Evolutionary conservation across 1,284 basidiomycete species (phyloP), one percentile per base, ranked within the genome.

Genomic region (Ganoderma leucocontextum): DNA sequence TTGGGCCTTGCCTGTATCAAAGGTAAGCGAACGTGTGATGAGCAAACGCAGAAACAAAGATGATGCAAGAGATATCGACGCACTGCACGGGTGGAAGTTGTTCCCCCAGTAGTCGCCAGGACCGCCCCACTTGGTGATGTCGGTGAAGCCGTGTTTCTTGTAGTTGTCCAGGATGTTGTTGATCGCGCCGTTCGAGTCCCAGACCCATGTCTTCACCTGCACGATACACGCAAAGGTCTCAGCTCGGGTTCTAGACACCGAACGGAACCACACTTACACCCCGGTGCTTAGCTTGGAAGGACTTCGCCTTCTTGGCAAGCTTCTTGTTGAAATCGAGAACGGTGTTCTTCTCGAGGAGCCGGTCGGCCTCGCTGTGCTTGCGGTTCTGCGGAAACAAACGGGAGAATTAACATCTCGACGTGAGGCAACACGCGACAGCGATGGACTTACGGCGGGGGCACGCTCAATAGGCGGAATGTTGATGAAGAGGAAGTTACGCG

Each of bases 401-500:
- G 47, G 12, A 13, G 4, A 1, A 12, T 52, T 22, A 29, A 22
- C 19, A 12, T 13, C 47, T 25, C 22, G 22, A 13, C 12, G 10
- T 3, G 10, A 52, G 22, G n/a, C 4, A 29, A 22, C 5, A 25
- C 47, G 22, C 8, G 47, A 25, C 47, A 22, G 22, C 8, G 44
- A n/a, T n/a, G n/a, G n/a, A 47, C n/a, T 47, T 22, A 47, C 44
- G 9, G 19, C 5, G 44, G 47, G 47, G 22, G 22, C 13, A 22
- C 47, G 47, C 47, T 52, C 47, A 4, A 52, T 25, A 57, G 39
- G 86, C 1, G 88, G 88, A 13, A 90, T 87, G 65, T 85, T 88
- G 68, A 86, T 79, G 76, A 87, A 89, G 59, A 89, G 81, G 82
- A 89, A 89, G 76, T 87, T 86, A 57, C 87, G 79, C 4, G 82